A percentile compares a stretch with the other conserved stretches of the same genome.
Conservation (phyloP, 2,329 filamentous ascomycete species). For the Fusarium sp. region DNA sequence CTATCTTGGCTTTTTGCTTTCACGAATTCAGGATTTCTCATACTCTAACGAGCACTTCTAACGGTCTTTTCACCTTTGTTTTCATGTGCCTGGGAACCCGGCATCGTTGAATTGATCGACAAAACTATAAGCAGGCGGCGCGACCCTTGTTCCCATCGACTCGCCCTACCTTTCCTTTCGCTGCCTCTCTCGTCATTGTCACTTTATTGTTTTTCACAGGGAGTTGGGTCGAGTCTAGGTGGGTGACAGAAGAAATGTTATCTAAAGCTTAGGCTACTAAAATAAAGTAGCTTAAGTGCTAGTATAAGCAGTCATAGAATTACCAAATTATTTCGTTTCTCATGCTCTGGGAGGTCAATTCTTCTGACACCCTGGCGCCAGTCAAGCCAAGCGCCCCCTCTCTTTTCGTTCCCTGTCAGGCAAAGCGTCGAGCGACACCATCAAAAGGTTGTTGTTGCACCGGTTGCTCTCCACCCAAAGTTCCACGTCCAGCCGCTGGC, state of each 20-base stretch:
- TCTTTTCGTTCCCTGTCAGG: constrained; percentile 37
- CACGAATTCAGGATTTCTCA: constrained; percentile 13
- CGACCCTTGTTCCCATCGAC: constrained; percentile 16
- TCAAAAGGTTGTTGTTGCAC: constrained; percentile 10
- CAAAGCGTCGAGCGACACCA: constrained; percentile 42
- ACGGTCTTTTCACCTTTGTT: constrained; percentile 22
- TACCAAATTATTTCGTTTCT: too few species aligned
- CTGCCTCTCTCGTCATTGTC: constrained; percentile 28
- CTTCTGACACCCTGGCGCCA: background rate
- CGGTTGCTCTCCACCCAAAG: background rate
- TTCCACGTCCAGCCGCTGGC: constrained; percentile 16
- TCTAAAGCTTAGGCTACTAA: too few species aligned
- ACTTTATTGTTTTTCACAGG: constrained; percentile 21
- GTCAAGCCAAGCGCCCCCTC: constrained; percentile 32
- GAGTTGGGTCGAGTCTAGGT: background rate
- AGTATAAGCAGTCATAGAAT: too few species aligned
- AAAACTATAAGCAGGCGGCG: constrained; percentile 15
- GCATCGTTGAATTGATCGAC: constrained; percentile 18
- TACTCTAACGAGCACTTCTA: constrained; percentile 3
- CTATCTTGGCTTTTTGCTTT: constrained; percentile 30
- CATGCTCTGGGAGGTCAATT: too few species aligned
- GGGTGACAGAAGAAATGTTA: too few species aligned
- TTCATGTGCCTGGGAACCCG: constrained; percentile 1
- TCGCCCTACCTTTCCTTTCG: constrained; percentile 21
- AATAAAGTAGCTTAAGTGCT: too few species aligned